Evolutionary conservation across 306 rosid species (phyloP), one percentile per base, ranked within the genome.

Genomic region (Luffa acutangula): DNA sequence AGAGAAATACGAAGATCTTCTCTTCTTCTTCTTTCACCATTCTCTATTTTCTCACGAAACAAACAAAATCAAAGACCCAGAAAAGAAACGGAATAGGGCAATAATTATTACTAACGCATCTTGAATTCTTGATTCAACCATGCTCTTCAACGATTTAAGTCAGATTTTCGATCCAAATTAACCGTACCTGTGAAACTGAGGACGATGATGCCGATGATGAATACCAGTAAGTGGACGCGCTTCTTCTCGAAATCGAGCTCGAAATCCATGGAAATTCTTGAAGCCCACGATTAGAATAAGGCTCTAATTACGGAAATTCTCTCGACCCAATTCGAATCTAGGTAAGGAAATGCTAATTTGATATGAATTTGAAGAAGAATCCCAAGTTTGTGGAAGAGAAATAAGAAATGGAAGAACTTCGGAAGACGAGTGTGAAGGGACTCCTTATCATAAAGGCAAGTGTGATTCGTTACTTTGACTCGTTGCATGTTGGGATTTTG

Each of bases 141-240:
- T 0, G 45, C 0, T 43, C 12, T 42, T 46, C 17, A 77, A 37
- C 34, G 2, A 77, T 56, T 45, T 37, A 21, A 3, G 42, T 11
- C 48, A 25, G 37, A 76, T 13, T 34, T 39, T 17, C 36, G 66
- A n/a, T 77, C 53, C 18, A 12, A 64, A 18, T 9, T 0, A 48
- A 62, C 43, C 46, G 78, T 80, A 93, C 99, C 99, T 64, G 89
- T 81, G 76, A 91, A 85, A 83, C 96, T 88, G 84, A 95, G 96
- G 84, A 59, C 85, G 81, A 90, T 52, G 84, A 91, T 77, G 82
- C 86, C 87, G 42, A 78, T 82, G 46, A 87, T 33, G 79, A 83
- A 66, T 10, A 81, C 21, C 80, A 91, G 82, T 31, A 90, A 41
- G 43, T 78, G 97, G 79, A 87, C 64, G 69, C 90, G 86, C 63